These are phyloP conservation scores for Pestalotiopsis sp. DNA, from an alignment of 2,329 filamentous ascomycete genomes.

Conservation along the genomic window DNA sequence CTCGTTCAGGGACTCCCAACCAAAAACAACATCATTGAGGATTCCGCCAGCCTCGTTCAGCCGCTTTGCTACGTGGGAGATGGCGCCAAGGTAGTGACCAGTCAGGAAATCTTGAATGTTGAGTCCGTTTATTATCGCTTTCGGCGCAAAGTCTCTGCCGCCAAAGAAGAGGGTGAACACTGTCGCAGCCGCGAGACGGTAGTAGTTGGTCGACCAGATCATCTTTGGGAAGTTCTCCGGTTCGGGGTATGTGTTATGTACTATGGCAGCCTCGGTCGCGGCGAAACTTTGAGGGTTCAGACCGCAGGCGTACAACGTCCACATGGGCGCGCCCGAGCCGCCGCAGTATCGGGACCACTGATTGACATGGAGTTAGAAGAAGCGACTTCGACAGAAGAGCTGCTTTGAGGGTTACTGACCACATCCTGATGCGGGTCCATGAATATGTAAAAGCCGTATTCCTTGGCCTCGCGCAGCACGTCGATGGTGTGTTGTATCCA, in stretches of 20 bases:
- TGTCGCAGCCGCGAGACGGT: constrained; percentile 79
- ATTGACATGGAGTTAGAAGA: constrained; percentile 25
- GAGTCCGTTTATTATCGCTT: constrained; percentile 89
- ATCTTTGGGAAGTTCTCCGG: constrained; percentile 92
- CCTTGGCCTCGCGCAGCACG: constrained; percentile 78
- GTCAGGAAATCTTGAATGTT: constrained; percentile 98
- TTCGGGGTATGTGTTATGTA: constrained; percentile 90
- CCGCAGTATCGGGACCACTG: constrained; percentile 94
- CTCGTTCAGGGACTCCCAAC: constrained; percentile 97
- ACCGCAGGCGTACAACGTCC: constrained; percentile 94
- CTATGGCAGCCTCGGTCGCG: constrained; percentile 85
- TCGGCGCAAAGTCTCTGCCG: constrained; percentile 89
- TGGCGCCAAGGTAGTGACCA: constrained; percentile 79
- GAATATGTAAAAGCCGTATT: constrained; percentile 93
- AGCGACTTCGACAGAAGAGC: background rate
- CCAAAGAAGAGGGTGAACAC: constrained; percentile 96
- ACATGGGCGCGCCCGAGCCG: constrained; percentile 94
- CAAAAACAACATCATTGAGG: constrained; percentile 83
- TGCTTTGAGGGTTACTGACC: constrained; percentile 48
- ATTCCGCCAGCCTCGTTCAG: constrained; percentile 91
- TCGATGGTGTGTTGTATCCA: constrained; percentile 92
- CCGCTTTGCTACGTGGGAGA: constrained; percentile 76
- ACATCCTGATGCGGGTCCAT: constrained; percentile 99
- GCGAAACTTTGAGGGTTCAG: constrained; percentile 85
- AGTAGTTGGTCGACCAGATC: constrained; percentile 99